A percentile compares a stretch with the other conserved stretches of the same genome.
Evolutionary conservation across 441 rosid genomes (phyloP).

Genomic region (Jatropha multifida): DNA sequence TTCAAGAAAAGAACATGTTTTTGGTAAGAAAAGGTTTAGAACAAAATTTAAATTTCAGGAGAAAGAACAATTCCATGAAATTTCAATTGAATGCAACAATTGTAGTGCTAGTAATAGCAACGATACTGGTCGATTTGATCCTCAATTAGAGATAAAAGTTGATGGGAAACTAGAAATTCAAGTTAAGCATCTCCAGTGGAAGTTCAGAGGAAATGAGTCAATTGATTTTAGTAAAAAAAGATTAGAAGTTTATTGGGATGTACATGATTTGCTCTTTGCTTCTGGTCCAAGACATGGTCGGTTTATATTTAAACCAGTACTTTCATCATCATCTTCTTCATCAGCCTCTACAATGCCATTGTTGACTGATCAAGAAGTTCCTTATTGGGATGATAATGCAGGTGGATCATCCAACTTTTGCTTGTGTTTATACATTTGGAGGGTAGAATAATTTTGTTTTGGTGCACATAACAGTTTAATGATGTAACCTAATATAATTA

Average conservation of each 20-base stretch:
- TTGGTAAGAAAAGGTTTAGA: constrained; percentile 70
- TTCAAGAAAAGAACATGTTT: constrained; percentile 71
- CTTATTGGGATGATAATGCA: constrained; percentile 25
- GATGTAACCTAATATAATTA: too few species aligned
- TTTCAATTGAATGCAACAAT: constrained; percentile 63
- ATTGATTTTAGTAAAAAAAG: constrained; percentile 44
- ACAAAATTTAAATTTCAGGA: constrained; percentile 62
- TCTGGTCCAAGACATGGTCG: constrained; percentile 63
- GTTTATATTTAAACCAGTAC: constrained; percentile 56
- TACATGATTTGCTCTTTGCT: constrained; percentile 80
- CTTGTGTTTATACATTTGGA: constrained; percentile 71
- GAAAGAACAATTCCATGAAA: constrained; percentile 48
- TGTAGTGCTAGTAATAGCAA: background rate
- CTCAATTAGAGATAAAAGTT: constrained; percentile 55
- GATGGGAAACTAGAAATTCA: constrained; percentile 55
- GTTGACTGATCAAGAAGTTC: constrained; percentile 23
- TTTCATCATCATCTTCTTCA: constrained; percentile 12
- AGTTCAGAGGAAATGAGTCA: constrained; percentile 72
- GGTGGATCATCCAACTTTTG: constrained; percentile 43
- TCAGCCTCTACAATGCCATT: constrained; percentile 20
- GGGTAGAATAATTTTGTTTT: constrained; percentile 35
- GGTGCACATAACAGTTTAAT: background rate
- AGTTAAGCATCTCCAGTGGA: constrained; percentile 73
- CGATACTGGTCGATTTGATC: constrained; percentile 37
- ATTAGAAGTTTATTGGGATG: constrained; percentile 75